Percentiles rank a stretch among this genome's conserved stretches.
These are phyloP conservation scores for Grammothele lineata DNA, from an alignment of 768 basidiomycete genomes.

Conservation along the genomic window DNA sequence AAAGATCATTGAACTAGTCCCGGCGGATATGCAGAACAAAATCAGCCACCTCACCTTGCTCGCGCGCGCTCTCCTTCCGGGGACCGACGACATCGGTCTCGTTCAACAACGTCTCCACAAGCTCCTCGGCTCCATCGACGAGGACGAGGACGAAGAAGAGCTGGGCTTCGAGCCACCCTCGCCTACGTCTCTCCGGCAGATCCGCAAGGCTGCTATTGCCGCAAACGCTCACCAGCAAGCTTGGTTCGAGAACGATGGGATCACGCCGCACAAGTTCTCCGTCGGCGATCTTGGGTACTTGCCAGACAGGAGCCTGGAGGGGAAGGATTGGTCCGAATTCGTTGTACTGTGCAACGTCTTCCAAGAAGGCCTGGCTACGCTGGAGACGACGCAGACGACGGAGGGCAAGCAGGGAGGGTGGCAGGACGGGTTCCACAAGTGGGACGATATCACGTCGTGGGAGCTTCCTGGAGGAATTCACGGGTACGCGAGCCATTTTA, in stretches of 20 bases:
- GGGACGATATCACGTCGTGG: conserved; percentile 31
- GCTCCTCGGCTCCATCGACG: conserved; percentile 23
- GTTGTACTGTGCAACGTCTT: conserved; percentile 36
- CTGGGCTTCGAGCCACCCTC: background rate
- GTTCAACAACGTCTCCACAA: conserved; percentile 29
- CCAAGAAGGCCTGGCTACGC: conserved; percentile 23
- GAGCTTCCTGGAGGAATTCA: conserved; percentile 29
- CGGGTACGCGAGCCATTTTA: conserved; percentile 32
- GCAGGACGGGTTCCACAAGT: conserved; percentile 28
- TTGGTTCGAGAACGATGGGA: conserved; percentile 35
- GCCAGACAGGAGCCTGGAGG: conserved; percentile 21
- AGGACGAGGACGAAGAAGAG: conserved; percentile 28
- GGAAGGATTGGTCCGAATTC: conserved; percentile 34
- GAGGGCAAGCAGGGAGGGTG: conserved; percentile 35
- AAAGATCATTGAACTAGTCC: conserved; percentile 23
- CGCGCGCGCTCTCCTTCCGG: conserved; percentile 36
- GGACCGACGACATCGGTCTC: conserved; percentile 26
- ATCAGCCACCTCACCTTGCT: conserved; percentile 39
- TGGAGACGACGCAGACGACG: conserved; percentile 22
- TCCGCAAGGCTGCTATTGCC: conserved; percentile 35
- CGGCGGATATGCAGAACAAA: conserved; percentile 33
- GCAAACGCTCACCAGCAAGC: conserved; percentile 32
- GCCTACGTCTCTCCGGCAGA: conserved; percentile 31
- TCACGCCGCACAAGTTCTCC: conserved; percentile 36
- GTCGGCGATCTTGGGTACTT: conserved; percentile 46